These are phyloP conservation scores for Calophaca sinica DNA, from an alignment of 306 rosid genomes.

Conservation along the genomic window DNA sequence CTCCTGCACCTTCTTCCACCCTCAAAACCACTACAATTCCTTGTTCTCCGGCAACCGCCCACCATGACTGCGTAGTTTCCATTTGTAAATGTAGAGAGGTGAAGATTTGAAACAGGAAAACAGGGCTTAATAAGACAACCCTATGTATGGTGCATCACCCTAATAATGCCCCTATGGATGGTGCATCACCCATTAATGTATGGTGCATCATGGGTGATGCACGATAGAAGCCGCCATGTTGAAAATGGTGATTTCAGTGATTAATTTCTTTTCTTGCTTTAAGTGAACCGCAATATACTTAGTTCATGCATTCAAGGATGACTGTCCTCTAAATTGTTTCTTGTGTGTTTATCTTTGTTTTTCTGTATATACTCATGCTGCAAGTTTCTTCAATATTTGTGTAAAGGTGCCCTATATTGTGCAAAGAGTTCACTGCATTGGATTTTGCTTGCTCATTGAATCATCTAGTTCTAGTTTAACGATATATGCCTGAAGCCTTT, in stretches of 20 bases:
- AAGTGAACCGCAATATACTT: not conserved
- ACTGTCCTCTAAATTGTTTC: conserved; percentile 7
- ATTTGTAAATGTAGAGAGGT: too few species aligned
- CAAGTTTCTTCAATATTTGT: conserved; percentile 21
- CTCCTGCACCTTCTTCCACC: too few species aligned
- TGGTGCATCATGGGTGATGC: too few species aligned
- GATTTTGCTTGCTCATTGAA: not conserved
- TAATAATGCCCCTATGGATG: too few species aligned
- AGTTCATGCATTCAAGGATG: conserved; percentile 8
- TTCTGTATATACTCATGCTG: conserved; percentile 13
- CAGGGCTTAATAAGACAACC: too few species aligned
- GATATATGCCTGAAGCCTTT: conserved; percentile 10
- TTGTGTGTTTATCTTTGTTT: conserved; percentile 23
- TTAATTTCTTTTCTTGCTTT: not conserved
- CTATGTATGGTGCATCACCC: too few species aligned
- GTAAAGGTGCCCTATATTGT: conserved; percentile 11
- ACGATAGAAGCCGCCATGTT: not conserved
- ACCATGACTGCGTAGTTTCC: too few species aligned
- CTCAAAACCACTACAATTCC: too few species aligned
- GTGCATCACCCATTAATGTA: too few species aligned
- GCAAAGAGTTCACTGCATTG: conserved; percentile 18
- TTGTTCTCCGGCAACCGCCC: too few species aligned
- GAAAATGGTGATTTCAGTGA: not conserved
- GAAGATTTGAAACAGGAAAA: too few species aligned
- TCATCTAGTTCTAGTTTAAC: conserved; percentile 3